Conservation (phyloP, 2,329 filamentous ascomycete genomes). For the Penicillium fuscoglaucum region DNA sequence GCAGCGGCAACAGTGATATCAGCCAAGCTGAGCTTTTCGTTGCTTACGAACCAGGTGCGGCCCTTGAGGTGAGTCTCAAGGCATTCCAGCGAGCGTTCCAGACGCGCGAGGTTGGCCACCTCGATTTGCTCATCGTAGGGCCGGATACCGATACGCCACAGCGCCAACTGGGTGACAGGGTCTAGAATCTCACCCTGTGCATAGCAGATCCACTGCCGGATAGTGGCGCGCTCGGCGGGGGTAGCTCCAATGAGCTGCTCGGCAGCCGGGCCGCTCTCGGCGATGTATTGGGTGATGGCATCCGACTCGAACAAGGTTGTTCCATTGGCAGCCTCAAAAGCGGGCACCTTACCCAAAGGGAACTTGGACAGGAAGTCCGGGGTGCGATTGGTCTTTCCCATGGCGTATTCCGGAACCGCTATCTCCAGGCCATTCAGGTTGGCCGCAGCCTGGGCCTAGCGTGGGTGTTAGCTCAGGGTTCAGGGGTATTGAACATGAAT, state of each 20-base stretch:
- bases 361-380: constrained; percentile 53
- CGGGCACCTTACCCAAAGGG: constrained; percentile 54
- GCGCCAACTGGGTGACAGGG: constrained; percentile 17
- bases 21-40: constrained; percentile 28
- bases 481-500: too few relatives aligned
- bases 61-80: constrained; percentile 26
- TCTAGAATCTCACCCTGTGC: constrained; percentile 35
- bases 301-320: constrained; percentile 48
- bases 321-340: constrained; percentile 51
- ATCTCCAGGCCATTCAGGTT: constrained; percentile 41
- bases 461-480: neutral
- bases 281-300: constrained; percentile 52
- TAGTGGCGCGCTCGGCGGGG: constrained; percentile 42
- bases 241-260: constrained; percentile 49
- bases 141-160: constrained; percentile 24
- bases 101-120: constrained; percentile 14
- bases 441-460: constrained; percentile 32
- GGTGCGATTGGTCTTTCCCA: constrained; percentile 46
- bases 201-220: constrained; percentile 51
- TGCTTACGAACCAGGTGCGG: constrained; percentile 24
- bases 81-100: constrained; percentile 22
- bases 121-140: constrained; percentile 27
- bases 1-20: constrained; percentile 30
- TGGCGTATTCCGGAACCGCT: constrained; percentile 40
- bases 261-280: constrained; percentile 47